Evolutionary conservation across 202 grass and related monocot genomes (phyloP).

Genomic region (Musa balbisiana): DNA sequence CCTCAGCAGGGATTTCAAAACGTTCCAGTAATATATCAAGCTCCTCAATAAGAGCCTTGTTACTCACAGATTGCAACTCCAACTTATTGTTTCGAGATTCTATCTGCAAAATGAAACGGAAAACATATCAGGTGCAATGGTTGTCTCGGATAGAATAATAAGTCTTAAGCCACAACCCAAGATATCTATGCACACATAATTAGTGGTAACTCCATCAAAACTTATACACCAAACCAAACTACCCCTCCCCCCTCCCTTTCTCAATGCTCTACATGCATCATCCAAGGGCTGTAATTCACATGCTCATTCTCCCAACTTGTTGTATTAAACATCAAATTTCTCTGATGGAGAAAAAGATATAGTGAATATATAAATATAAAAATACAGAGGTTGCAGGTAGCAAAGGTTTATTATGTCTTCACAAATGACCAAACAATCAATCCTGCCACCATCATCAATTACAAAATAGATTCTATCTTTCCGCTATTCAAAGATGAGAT

Average conservation of each 20-base stretch:
- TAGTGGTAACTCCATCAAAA: not conserved
- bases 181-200: not conserved
- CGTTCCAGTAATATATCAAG: conserved; percentile 70
- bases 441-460: too few species aligned
- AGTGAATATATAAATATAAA: not conserved
- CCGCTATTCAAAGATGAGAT: too few species aligned
- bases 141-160: too few species aligned
- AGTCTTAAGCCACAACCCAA: not conserved
- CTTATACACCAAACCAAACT: not conserved
- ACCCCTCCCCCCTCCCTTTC: not conserved
- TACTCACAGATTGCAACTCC: conserved; percentile 87
- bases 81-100: conserved; percentile 90
- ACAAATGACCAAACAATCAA: too few species aligned
- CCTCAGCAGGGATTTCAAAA: conserved; percentile 79
- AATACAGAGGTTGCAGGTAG: not conserved
- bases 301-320: not conserved
- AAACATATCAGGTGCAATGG: conserved; percentile 6
- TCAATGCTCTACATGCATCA: not conserved
- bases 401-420: too few species aligned
- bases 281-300: not conserved
- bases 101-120: conserved; percentile 55
- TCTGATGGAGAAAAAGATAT: not conserved
- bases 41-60: conserved; percentile 71
- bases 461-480: too few species aligned
- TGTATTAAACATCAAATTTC: not conserved